A percentile compares a stretch with the other conserved stretches of the same genome.
phyloP scores from a whole-genome alignment of 2,329 filamentous ascomycete species.

The Neocucurbitaria cava region DNA sequence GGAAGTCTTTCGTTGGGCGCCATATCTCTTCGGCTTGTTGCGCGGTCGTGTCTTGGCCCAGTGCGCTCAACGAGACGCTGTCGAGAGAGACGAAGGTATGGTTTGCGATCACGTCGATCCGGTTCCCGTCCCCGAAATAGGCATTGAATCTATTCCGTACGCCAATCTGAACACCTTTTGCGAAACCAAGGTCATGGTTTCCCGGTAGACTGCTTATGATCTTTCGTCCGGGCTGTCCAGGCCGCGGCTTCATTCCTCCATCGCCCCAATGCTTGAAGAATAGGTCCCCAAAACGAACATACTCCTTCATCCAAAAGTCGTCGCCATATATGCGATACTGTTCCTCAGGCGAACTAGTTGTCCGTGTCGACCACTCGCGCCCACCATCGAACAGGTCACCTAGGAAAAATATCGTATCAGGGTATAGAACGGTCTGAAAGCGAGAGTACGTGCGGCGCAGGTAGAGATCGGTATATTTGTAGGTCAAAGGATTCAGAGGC shows the following conservation, averaged over 20 bases:
- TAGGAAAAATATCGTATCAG: slow-evolving; percentile 88
- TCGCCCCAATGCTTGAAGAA: slow-evolving; percentile 76
- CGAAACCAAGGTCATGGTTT: slow-evolving; percentile 95
- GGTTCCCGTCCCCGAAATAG: slow-evolving; percentile 90
- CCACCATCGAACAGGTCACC: slow-evolving; percentile 96
- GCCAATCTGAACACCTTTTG: slow-evolving; percentile 78
- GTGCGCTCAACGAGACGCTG: slow-evolving; percentile 83
- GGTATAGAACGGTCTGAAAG: slow-evolving; percentile 76
- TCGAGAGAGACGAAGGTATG: slow-evolving; percentile 95
- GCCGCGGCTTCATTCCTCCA: slow-evolving; percentile 61
- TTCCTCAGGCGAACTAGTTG: slow-evolving; percentile 62
- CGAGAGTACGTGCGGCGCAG: slow-evolving; percentile 81
- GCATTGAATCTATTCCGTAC: slow-evolving; percentile 84
- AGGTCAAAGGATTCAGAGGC: slow-evolving; percentile 71
- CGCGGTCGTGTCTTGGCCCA: slow-evolving; percentile 60
- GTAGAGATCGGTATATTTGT: slow-evolving; percentile 86
- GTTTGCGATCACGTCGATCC: slow-evolving; percentile 90
- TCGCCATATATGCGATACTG: slow-evolving; percentile 80
- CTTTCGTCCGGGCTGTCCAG: slow-evolving; percentile 72
- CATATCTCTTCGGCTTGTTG: slow-evolving; percentile 70
- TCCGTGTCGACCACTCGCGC: slow-evolving; percentile 84
- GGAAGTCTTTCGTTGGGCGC: slow-evolving; percentile 76
- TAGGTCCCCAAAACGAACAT: slow-evolving; percentile 81
- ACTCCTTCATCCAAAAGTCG: slow-evolving; percentile 86
- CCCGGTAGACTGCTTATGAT: slow-evolving; percentile 87